A percentile compares a stretch with the other conserved stretches of the same genome.
Evolutionary conservation across 768 basidiomycete genomes (phyloP).

Genomic region (Crucibulum laeve): DNA sequence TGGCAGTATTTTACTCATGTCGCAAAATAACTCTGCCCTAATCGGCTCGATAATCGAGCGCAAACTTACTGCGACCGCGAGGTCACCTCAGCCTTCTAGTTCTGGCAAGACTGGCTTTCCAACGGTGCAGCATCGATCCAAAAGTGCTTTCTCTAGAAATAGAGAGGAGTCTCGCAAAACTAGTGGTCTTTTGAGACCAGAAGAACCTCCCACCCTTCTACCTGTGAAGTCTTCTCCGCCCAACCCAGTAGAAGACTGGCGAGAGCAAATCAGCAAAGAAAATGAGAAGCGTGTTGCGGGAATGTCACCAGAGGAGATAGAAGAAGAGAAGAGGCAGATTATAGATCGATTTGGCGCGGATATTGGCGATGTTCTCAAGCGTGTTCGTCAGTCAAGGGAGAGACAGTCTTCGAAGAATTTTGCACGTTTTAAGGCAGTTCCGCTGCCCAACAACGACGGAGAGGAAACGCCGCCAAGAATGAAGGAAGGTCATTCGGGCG

Average conservation of each 20-base stretch:
- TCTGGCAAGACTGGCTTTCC: constrained; percentile 54
- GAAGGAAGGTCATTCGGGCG: constrained; percentile 11
- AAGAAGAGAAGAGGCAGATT: constrained; percentile 61
- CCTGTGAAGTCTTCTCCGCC: constrained; percentile 6
- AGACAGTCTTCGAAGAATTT: not conserved
- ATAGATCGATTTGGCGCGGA: constrained; percentile 68
- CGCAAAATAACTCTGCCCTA: constrained; percentile 14
- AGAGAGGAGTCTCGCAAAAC: constrained; percentile 32
- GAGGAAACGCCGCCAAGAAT: constrained; percentile 4
- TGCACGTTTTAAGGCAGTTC: not conserved
- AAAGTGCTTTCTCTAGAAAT: constrained; percentile 55
- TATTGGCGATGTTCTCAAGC: constrained; percentile 57
- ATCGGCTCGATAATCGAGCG: constrained; percentile 49
- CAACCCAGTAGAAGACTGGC: constrained; percentile 34
- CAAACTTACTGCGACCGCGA: constrained; percentile 21
- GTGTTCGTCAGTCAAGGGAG: constrained; percentile 44
- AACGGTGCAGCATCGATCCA: constrained; percentile 56
- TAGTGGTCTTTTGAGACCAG: constrained; percentile 13
- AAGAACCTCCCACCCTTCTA: constrained; percentile 22
- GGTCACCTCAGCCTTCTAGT: constrained; percentile 20
- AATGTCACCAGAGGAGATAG: constrained; percentile 72
- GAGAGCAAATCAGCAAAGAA: constrained; percentile 57
- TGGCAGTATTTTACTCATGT: constrained; percentile 12
- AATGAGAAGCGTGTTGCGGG: constrained; percentile 56
- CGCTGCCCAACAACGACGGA: constrained; percentile 1